Base-by-base conservation (phyloP, 1,284 basidiomycete genomes). In the Phellopilus nigrolimitatus region DNA sequence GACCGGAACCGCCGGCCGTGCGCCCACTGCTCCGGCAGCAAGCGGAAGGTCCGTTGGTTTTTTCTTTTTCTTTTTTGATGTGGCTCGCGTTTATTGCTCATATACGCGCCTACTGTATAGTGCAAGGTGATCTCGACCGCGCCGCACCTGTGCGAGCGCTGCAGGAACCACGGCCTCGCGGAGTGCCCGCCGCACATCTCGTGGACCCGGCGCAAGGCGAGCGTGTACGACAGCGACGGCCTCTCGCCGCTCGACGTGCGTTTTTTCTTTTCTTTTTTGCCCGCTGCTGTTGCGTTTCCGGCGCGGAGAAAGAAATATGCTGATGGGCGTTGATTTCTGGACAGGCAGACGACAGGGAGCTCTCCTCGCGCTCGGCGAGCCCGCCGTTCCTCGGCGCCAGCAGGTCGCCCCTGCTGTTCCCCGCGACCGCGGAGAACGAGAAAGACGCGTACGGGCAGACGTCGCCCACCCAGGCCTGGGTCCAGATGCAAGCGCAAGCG, bases 151-250 rank as follows among this genome's bases (percentile, higher is more conserved):
- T 53, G 51, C 40, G 46, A 53, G 15, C 38, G 51, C 19, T 53
- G 51, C 45, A 53, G 38, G 40, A 44, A 37, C 25, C 38, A 49
- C 25, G 51, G 51, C 5, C 34, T 48, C 9, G 10, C 25, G 7
- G 51, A 48, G 34, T 53, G 51, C 17, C 46, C 51, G 25, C 51
- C 51, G 37, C 51, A 49, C 19, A 48, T 49, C 13, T 48, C 45
- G 38, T 53, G 51, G 51, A 25, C 51, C 27, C 30, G 12, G n/a
- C 43, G 51, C 8, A 46, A 42, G 30, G 33, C 34, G 27, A 52
- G 44, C 22, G 15, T 52, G 38, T 21, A 13, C 15, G 48, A 49
- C 31, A 42, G 44, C n/a, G 51, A 38, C 10, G 47, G 51, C 33
- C 43, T 52, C 15, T 52, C 51, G 34, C 51, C 51, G 25, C 45